phyloP scores from a whole-genome alignment of 768 basidiomycete genomes.

The Filobasidium floriforme region DNA sequence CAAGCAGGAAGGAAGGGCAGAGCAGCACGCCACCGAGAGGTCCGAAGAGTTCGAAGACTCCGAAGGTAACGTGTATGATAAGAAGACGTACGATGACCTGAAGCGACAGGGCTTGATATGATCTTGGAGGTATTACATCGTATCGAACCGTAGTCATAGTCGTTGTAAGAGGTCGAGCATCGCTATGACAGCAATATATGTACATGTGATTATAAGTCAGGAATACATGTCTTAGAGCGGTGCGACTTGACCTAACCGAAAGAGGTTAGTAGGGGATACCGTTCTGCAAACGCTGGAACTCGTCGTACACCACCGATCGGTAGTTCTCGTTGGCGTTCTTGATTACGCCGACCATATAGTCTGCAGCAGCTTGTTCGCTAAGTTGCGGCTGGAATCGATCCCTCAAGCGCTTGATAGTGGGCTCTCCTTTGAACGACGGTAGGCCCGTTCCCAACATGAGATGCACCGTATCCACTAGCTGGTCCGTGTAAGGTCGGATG shows the following conservation, averaged over 20 bases:
- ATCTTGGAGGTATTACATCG: background rate
- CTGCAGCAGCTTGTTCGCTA: constrained; percentile 83
- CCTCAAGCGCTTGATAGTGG: constrained; percentile 73
- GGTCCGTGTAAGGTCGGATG: constrained; percentile 85
- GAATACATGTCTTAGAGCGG: too few species aligned
- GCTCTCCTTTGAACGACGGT: constrained; percentile 94
- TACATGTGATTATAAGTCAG: too few species aligned
- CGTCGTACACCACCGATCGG: constrained; percentile 86
- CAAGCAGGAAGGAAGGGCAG: constrained; percentile 91
- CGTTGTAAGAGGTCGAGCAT: too few species aligned
- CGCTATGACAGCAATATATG: too few species aligned
- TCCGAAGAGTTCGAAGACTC: constrained; percentile 98
- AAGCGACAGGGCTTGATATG: constrained; percentile 86
- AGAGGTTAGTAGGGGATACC: constrained; percentile 17
- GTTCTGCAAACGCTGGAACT: constrained; percentile 61
- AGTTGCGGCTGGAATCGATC: constrained; percentile 78
- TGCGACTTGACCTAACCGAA: background rate
- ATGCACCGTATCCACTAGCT: constrained; percentile 76
- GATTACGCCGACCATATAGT: constrained; percentile 81
- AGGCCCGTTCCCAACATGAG: constrained; percentile 92
- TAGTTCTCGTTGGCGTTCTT: constrained; percentile 92
- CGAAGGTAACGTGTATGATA: constrained; percentile 96
- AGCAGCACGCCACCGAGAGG: constrained; percentile 84
- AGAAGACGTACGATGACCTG: constrained; percentile 93
- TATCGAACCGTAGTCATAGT: background rate